Base-by-base conservation (phyloP, 1,284 basidiomycete species). In the Fomitopsis pinicola region DNA sequence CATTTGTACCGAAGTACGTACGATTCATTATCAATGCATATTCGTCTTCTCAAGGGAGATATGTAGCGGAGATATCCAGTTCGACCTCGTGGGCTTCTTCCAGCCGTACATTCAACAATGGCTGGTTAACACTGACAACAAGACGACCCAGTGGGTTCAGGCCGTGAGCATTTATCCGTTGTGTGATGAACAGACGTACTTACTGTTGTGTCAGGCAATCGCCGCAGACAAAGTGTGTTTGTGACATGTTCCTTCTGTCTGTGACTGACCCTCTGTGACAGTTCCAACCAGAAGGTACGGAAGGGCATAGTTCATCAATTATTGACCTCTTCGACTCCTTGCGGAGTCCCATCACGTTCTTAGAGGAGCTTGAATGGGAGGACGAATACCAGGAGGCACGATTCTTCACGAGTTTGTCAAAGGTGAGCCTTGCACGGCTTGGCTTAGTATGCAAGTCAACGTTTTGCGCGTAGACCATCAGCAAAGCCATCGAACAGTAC, bases 271-370 rank as follows among this genome's bases (percentile, higher is more conserved):
- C 28, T 28, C 9, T 15, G 6, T 54, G 35, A 22, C 67, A 95
- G 92, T 97, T 97, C 70, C 84, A 93, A 72, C 88, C 95, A 3
- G 92, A 95, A 68, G 88, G 88, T 46, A 74, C 83, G 2, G 92
- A 93, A 67, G 90, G 92, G 0, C 94, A 97, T 70, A 97, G 94
- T 70, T 96, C 95, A 42, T 98, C 96, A 0, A 96, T 99, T 61
- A 88, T 96, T 45, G 97, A 99, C 75, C 80, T 99, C 1, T 98
- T 98, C 70, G 95, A 94, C 61, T 98, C 96, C 1, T 82, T 98
- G 62, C 87, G 92, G 61, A 96, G 94, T 70, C 95, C 96, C 0
- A 89, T 97, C 67, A 84, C 87, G 59, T 96, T 97, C 74, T 77
- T 99, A 55, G 84, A 94, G 70, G 91, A 92, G 57, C 80, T 99